Base-by-base conservation (phyloP, 1,284 basidiomycete species). In the Marasmius sp. region DNA sequence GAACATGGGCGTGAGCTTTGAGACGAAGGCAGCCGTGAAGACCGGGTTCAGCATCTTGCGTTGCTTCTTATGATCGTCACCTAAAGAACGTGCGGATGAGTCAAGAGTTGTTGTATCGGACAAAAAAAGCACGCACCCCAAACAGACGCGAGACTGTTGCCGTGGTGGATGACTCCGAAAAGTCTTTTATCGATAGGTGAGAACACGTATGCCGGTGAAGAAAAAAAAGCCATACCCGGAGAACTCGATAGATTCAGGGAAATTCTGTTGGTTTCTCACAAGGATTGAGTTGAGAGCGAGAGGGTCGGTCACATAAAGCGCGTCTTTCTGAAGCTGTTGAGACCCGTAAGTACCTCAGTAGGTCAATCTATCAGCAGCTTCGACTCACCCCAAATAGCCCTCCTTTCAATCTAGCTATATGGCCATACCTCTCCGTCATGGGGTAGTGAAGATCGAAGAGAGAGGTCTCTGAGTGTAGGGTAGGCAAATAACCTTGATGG, bases 41-140 rank as follows among this genome's bases (percentile, higher is more conserved):
- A 74, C 69, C 0, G 72, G 73, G 48, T 74, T 72, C 37, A 78
- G 67, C 48, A 77, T 65, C 54, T 74, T 72, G 12, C 70, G 69
- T 50, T 75, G 73, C 20, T 67, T 69, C 58, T 69, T 70, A 63
- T 75, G 73, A 18, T 70, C 69, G 10, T 69, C 64, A 12, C 73
- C 75, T 75, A 41, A 16, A 43, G 11, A 36, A 12, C 18, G 7
- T 11, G 27, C 27, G 27, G 5, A 27, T 27, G 27, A 27, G 27
- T 22, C 16, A 52, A n/a, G 22, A 34, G 14, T 38, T 56, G 54
- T 1, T 9, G 64, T 54, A 57, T 53, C n/a, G 58, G 45, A 1
- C 36, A 43, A 47, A 59, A 53, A 14, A 63, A 5, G 57, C 3
- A 52, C 54, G n/a, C 49, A 38, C 20, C 37, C 14, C 43, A 20